Evolutionary conservation across 169 alveolate species (phyloP), one percentile per base, ranked within the genome.

Genomic region (Plasmodium coatneyi): DNA sequence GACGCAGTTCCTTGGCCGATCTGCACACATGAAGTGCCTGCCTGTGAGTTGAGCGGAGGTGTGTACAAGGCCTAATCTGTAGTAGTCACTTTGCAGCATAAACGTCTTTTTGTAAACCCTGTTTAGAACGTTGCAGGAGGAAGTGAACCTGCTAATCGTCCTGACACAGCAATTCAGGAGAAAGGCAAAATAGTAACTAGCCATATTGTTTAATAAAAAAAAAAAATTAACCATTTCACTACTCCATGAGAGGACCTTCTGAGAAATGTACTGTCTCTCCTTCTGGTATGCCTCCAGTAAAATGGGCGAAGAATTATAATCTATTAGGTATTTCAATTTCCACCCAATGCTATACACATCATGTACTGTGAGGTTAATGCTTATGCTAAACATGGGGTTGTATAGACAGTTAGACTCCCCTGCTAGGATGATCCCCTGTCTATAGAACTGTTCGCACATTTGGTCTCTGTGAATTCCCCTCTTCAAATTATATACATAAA

Each of bases 371-470:
- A 83, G 19, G 19, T 83, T 83, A 25, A 83, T 46, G 74, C 92
- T 71, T 83, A 83, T 3, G 74, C 32, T 83, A 71, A 83, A 83
- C 76, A 83, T n/a, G 19, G 92, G 92, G 30, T 83, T 83, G 36
- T 83, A 71, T n/a, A 83, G 32, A n/a, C 92, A 83, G 71, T 83
- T 83, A 7, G 92, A 39, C 71, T 83, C 92, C 22, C 92, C 92
- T 2, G 92, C 82, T 83, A 83, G 74, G 16, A 83, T 71, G 28
- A 83, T 36, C 5, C 54, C 74, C 41, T 83, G 54, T 10, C 19
- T 54, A 71, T 70, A 83, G 34, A 70, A 83, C 19, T 83, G 49
- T 14, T 39, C 19, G 12, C 92, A 83, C 22, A 83, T 83, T 71
- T 83, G 71, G 52, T 71, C 92, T 71, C 56, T 70, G 34, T 83